Base-by-base conservation (phyloP, 2,329 filamentous ascomycete genomes). In the Ceratocystis alfenasii region DNA sequence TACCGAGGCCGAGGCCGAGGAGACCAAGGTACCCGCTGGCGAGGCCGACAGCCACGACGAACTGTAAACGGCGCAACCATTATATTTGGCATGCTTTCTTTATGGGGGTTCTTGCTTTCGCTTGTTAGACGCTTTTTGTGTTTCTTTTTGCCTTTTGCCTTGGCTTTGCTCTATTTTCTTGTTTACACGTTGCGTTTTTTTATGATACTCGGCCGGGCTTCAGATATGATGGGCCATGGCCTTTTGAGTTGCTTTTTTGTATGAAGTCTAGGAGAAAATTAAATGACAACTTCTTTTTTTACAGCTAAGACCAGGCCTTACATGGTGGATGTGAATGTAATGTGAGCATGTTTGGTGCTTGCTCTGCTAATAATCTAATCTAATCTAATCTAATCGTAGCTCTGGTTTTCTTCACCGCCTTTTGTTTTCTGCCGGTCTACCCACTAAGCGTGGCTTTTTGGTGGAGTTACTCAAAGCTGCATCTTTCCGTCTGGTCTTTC, bases 21-120 rank as follows among this genome's bases (percentile, higher is more conserved):
- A 74, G 70, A 76, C 81, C 33, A 62, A 62, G 60, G 60, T 25
- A 5, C 20, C 46, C 15, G 45, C 25, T n/a, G 64, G 64, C 74
- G 76, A 80, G 72, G 77, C 78, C 57, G 55, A 15, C 55, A 74
- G 70, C 45, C 87, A 90, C 73, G 89, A 93, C 73, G 89, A 93
- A 80, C 80, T 93, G 81, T 93, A 89, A 80, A 81, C 69, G 70
- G 66, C 66, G 65, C 62, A 61, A 36, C 17, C 5, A 4, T 15
- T 41, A 41, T 41, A 41, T 41, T 41, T 41, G 36, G 36, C 36
- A 12, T 41, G 36, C 36, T 41, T 41, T 41, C 10, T 41, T 15
- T 15, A 15, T 41, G 36, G 36, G 36, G 36, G 50, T 64, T 65
- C 44, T 8, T 44, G 41, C 12, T 63, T 25, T 64, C 45, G 8